Evolutionary conservation across 345 rosid species (phyloP), one percentile per base, ranked within the genome.

Genomic region (Salix koriyanagi): DNA sequence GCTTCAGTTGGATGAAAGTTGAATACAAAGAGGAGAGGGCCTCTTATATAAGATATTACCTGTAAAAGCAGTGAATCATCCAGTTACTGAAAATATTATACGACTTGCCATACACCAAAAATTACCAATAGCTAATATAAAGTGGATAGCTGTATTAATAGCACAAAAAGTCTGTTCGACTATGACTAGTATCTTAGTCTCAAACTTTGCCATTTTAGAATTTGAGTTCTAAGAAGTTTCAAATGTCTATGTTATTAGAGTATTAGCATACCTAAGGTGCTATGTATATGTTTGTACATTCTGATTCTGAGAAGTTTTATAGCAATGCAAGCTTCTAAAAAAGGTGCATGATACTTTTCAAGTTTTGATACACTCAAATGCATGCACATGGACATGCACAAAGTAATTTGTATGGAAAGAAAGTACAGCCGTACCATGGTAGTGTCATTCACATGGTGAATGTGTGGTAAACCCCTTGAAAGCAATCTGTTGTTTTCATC

Each of bases 1-100:
- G 90, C 85, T 68, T 85, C 78, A 77, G 91, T 84, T 54, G 99
- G 99, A 80, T 93, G 98, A 81, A 95, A 95, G 87, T 95, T 95
- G 83, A 90, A 93, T 67, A 95, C 77, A 79, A 95, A 90, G 69
- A 95, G 84, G 84, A 95, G 82, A 84, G 98, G 98, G 77, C 98
- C 99, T 80, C 98, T 83, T 46, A 83, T 78, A 79, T 87, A 93
- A 65, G 96, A 88, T 78, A 95, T 87, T 69, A 95, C 97, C 97
- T 93, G 89, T 66, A 82, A 54, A 84, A 67, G 79, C 42, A 71
- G 82, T 76, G 44, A 19, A 41, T 11, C 23, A 21, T 0, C 12
- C 61, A 74, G 37, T 73, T 73, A 41, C 39, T 41, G 74, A 30
- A 18, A 46, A 30, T 46, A 21, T n/a, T 23, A 75, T 42, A 48